Conservation (phyloP, 2,329 filamentous ascomycete species). For the Hymenoscyphus fraxineus region DNA sequence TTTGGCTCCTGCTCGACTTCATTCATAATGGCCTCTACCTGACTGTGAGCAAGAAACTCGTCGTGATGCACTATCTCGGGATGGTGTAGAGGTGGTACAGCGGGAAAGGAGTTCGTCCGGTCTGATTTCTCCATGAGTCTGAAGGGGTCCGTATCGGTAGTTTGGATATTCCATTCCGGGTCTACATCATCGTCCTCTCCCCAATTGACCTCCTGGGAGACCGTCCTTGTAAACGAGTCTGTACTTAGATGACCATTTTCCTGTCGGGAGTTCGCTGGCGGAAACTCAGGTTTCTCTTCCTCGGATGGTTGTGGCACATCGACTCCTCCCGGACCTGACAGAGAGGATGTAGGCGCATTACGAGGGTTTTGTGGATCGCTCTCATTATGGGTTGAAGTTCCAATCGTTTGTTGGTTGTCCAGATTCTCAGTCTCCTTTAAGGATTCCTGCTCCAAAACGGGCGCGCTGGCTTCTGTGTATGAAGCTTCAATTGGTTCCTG, state of each 20-base stretch:
- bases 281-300: slow-evolving; percentile 23
- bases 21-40: slow-evolving; percentile 51
- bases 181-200: slow-evolving; percentile 51
- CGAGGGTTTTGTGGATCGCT: slow-evolving; percentile 24
- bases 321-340: slow-evolving; percentile 27
- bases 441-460: neutral
- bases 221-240: slow-evolving; percentile 61
- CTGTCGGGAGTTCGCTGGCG: slow-evolving; percentile 30
- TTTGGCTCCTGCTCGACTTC: slow-evolving; percentile 43
- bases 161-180: slow-evolving; percentile 52
- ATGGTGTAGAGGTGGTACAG: slow-evolving; percentile 45
- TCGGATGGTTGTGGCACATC: slow-evolving; percentile 13
- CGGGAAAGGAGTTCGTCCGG: slow-evolving; percentile 61
- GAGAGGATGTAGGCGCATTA: slow-evolving; percentile 29
- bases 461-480: slow-evolving; percentile 8
- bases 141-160: slow-evolving; percentile 54
- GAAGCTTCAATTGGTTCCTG: slow-evolving; percentile 7
- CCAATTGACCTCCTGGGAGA: slow-evolving; percentile 59
- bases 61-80: slow-evolving; percentile 32
- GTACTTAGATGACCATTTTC: slow-evolving; percentile 55
- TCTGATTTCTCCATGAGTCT: slow-evolving; percentile 55
- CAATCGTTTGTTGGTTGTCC: neutral
- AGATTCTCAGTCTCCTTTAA: neutral
- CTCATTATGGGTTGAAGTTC: neutral
- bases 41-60: slow-evolving; percentile 44